Base-by-base conservation (phyloP, 805 yeast species). In the Sugiyamaella valdiviana region DNA sequence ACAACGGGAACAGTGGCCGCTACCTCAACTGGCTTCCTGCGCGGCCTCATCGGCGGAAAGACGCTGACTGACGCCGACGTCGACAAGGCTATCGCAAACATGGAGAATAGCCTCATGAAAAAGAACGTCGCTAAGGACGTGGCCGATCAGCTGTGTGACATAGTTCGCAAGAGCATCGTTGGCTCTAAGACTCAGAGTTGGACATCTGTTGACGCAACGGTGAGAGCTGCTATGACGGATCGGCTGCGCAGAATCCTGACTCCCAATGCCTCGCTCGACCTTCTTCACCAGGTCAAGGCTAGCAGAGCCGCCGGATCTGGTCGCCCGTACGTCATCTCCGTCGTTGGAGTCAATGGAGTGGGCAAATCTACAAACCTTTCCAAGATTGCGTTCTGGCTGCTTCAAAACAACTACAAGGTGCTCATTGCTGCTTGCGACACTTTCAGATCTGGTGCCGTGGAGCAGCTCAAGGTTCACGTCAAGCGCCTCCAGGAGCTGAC, bases 401-500 rank as follows among this genome's bases (percentile, higher is more conserved):
- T 91, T 49, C 97, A 93, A 62, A 91, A 93, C 65, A 81, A 91
- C 61, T 75, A 86, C 64, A 80, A 78, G 56, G 95, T 91, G 1
- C 73, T 91, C 45, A 85, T 91, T 58, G 95, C 95, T 19, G 99
- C 99, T 0, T 91, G 98, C 69, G 99, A 91, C 69, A 93, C 99
- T 0, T 91, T 91, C 70, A 77, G 99, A 67, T 87, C 96, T 0
- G 99, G 99, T 45, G 99, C 99, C 0, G 97, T 91, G n/a, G 98
- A 91, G 65, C 99, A 91, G 68, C 73, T 91, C 52, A 80, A 93
- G 57, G 96, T 90, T 1, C 99, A 91, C 68, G 98, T 91, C 2
- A 82, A 82, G 52, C 86, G 93, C 60, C 71, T 91, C 53, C 78
- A 82, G 46, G 80, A 80, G 53, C 71, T 90, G 38, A 82, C 87